These are phyloP conservation scores for Xylogone sp. DNA, from an alignment of 2,329 filamentous ascomycete genomes.

Conservation along the genomic window DNA sequence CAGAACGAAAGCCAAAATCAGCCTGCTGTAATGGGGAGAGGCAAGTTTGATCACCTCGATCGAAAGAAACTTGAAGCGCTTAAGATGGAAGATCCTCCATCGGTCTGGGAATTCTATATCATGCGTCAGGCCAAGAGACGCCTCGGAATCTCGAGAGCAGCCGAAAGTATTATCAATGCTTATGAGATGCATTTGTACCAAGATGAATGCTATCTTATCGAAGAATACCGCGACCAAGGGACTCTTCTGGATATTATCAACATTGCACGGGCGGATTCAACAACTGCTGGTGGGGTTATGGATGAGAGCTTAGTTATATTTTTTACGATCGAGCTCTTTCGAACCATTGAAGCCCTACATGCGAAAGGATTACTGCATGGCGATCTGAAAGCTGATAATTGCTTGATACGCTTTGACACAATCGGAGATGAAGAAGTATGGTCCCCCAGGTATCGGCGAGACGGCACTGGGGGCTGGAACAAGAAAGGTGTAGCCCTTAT, in stretches of 20 bases:
- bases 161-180: constrained; percentile 74
- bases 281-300: constrained; percentile 60
- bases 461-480: constrained; percentile 75
- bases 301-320: constrained; percentile 94
- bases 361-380: constrained; percentile 78
- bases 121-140: constrained; percentile 78
- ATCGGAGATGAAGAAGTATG: constrained; percentile 43
- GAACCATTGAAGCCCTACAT: constrained; percentile 86
- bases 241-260: constrained; percentile 96
- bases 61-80: constrained; percentile 70
- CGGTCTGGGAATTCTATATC: constrained; percentile 95
- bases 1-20: constrained; percentile 41
- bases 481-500: constrained; percentile 81
- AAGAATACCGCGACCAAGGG: constrained; percentile 85
- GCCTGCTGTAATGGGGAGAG: constrained; percentile 55
- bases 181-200: constrained; percentile 90
- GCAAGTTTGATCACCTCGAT: constrained; percentile 51
- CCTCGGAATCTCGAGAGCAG: constrained; percentile 68
- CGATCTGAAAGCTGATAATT: constrained; percentile 94
- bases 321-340: constrained; percentile 85
- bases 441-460: constrained; percentile 62
- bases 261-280: constrained; percentile 67
- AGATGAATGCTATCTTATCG: constrained; percentile 84
- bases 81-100: constrained; percentile 90
- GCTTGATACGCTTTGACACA: constrained; percentile 76